These are phyloP conservation scores for Lentinula guzmanii DNA, from an alignment of 768 basidiomycete species.

Conservation along the genomic window DNA sequence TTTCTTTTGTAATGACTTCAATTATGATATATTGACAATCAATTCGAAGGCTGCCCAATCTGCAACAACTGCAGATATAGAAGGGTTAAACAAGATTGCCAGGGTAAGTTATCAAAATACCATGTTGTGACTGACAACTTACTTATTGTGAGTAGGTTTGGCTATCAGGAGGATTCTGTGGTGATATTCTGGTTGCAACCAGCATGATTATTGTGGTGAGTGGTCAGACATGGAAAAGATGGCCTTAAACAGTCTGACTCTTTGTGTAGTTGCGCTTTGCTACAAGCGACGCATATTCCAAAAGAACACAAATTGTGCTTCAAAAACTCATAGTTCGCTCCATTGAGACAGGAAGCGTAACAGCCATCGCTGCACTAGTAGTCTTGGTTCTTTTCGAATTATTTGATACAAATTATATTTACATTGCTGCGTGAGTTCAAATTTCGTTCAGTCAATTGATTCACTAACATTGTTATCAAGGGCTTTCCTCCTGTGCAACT, in stretches of 20 bases:
- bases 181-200: constrained; percentile 19
- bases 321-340: constrained; percentile 11
- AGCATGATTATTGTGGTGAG: constrained; percentile 20
- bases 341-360: constrained; percentile 14
- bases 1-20: not conserved
- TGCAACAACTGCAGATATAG: not conserved
- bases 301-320: constrained; percentile 9
- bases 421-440: not conserved
- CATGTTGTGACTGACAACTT: too few species aligned
- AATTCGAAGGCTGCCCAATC: not conserved
- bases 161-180: constrained; percentile 18
- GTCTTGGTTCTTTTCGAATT: constrained; percentile 11
- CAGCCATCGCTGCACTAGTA: constrained; percentile 13
- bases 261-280: constrained; percentile 7
- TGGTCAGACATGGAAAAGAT: not conserved
- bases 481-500: not conserved
- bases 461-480: not conserved
- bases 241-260: not conserved
- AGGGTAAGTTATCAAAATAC: not conserved
- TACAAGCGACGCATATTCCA: constrained; percentile 7
- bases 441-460: not conserved
- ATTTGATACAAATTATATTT: not conserved
- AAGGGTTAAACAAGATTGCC: constrained; percentile 6
- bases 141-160: constrained; percentile 12
- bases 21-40: too few species aligned